Percentiles rank a stretch among this genome's conserved stretches.
Conservation (phyloP, 345 rosid species). For the Citrus unshiu region DNA sequence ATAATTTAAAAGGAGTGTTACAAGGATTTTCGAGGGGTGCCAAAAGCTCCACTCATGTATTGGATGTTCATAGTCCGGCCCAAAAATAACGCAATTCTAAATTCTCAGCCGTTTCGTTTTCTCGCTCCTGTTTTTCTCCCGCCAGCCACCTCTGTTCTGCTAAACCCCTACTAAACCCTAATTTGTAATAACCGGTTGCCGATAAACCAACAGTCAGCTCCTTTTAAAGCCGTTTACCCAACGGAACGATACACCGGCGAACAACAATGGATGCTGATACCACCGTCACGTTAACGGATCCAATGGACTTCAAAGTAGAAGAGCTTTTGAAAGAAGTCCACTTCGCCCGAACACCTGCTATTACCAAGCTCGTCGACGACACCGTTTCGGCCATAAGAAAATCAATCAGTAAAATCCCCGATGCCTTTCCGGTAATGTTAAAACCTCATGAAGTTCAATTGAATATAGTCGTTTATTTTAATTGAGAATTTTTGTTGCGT, state of each 20-base stretch:
- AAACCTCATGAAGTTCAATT: background rate
- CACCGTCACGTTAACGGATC: conserved; percentile 8
- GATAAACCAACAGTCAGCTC: background rate
- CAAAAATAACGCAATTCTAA: background rate
- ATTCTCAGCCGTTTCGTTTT: background rate
- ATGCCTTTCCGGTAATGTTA: conserved; percentile 38
- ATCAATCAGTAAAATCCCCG: conserved; percentile 41
- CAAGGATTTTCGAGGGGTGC: no score
- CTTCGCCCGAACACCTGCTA: conserved; percentile 33
- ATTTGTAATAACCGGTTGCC: background rate
- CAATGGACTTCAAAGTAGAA: conserved; percentile 38
- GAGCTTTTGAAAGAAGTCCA: conserved; percentile 60
- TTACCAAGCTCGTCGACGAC: conserved; percentile 49
- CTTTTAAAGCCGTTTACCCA: background rate
- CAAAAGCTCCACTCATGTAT: no score
- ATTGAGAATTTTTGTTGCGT: background rate
- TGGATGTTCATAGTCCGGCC: background rate
- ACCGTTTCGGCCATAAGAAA: conserved; percentile 44
- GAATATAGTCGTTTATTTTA: background rate
- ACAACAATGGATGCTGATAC: conserved; percentile 20
- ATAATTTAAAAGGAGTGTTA: no score
- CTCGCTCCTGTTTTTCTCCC: background rate
- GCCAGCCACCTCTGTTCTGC: conserved; percentile 3
- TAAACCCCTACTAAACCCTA: conserved; percentile 13
- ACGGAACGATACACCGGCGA: background rate